phyloP scores from a whole-genome alignment of 495 filamentous ascomycete species.

The Penicillium macrosclerotiorum region DNA sequence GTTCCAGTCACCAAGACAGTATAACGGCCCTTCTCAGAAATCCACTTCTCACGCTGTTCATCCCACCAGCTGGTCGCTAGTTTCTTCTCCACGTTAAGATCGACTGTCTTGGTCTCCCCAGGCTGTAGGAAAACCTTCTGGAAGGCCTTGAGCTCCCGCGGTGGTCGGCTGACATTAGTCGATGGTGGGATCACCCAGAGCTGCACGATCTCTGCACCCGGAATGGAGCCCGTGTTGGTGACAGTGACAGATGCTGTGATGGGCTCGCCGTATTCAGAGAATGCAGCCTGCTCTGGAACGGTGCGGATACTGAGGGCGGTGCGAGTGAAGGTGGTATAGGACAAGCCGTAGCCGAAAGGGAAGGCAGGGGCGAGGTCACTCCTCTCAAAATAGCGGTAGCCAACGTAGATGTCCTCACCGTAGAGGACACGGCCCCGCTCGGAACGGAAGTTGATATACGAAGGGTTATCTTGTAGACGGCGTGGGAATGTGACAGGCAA shows the following conservation, averaged over 20 bases:
- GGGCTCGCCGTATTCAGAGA: constrained; percentile 37
- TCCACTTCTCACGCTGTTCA: constrained; percentile 65
- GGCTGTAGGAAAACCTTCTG: constrained; percentile 70
- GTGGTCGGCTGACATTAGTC: constrained; percentile 59
- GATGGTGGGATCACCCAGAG: constrained; percentile 64
- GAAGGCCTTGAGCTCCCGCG: constrained; percentile 78
- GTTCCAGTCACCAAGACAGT: constrained; percentile 62
- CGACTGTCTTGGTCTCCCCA: constrained; percentile 67
- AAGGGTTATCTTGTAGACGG: constrained; percentile 62
- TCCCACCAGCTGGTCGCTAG: constrained; percentile 80
- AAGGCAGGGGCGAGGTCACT: constrained; percentile 60
- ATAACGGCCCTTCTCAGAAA: constrained; percentile 74
- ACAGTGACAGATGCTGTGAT: constrained; percentile 63
- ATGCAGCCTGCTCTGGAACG: constrained; percentile 26
- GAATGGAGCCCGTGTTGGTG: constrained; percentile 62
- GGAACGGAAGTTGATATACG: constrained; percentile 69
- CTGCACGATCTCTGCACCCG: constrained; percentile 77
- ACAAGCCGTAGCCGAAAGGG: constrained; percentile 78
- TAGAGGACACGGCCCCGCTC: constrained; percentile 70
- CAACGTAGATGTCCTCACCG: constrained; percentile 74
- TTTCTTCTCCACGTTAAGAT: constrained; percentile 66
- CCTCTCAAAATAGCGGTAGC: constrained; percentile 76
- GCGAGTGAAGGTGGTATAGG: constrained; percentile 71
- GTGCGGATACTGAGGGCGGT: constrained; percentile 53
- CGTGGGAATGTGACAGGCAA: constrained; percentile 60